These are phyloP conservation scores for Amanita thiersii DNA, from an alignment of 768 basidiomycete genomes.

Conservation along the genomic window DNA sequence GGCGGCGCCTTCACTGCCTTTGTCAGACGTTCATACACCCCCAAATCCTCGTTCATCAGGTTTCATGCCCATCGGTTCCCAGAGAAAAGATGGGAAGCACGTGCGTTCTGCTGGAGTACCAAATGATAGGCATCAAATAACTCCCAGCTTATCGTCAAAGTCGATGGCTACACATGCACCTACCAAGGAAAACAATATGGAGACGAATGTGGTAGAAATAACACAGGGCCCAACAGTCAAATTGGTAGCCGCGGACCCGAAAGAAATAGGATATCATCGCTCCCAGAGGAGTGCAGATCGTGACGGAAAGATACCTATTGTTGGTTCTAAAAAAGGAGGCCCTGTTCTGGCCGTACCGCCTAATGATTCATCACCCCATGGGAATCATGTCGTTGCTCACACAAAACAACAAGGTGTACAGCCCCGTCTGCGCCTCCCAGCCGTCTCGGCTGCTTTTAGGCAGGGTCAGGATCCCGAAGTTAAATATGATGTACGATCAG, in stretches of 20 bases:
- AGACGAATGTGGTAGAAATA: too few relatives aligned
- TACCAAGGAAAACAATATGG: too few relatives aligned
- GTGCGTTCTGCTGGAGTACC: too few relatives aligned
- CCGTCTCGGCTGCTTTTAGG: constrained; percentile 18
- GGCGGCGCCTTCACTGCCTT: background rate
- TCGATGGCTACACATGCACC: background rate
- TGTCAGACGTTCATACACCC: constrained; percentile 22
- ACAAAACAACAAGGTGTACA: constrained; percentile 13
- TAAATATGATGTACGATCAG: constrained; percentile 69
- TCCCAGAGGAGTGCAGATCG: too few relatives aligned
- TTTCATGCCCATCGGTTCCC: constrained; percentile 57
- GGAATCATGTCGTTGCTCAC: constrained; percentile 9
- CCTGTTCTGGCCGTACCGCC: too few relatives aligned
- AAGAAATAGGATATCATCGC: too few relatives aligned
- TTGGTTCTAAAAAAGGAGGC: too few relatives aligned
- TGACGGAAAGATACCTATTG: too few relatives aligned
- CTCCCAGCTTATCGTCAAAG: background rate
- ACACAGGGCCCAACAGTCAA: too few relatives aligned
- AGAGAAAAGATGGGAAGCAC: constrained; percentile 29
- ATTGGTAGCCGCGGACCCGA: too few relatives aligned
- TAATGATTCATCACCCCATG: background rate
- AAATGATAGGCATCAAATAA: too few relatives aligned
- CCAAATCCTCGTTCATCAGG: constrained; percentile 75
- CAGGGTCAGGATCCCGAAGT: constrained; percentile 38
- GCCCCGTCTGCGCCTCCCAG: constrained; percentile 21